Evolutionary conservation across 1,139 yeast species (phyloP).

Genomic region (Saccharomyces hybrid): DNA sequence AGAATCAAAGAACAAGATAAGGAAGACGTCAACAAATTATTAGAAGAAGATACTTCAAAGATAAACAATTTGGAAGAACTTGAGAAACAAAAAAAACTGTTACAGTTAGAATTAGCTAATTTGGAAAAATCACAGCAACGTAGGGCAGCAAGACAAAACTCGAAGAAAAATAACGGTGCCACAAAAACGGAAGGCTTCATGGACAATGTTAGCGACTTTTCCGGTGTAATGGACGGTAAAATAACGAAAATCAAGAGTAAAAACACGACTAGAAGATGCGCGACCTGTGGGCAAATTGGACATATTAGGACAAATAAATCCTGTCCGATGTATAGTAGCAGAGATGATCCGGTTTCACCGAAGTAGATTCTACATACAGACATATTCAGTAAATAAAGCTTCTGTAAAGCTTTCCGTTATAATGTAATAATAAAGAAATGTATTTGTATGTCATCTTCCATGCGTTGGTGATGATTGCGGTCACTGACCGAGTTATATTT

Average conservation of each 20-base stretch:
- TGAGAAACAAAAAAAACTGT: constrained; percentile 67
- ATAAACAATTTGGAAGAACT: constrained; percentile 84
- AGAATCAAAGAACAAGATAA: constrained; percentile 71
- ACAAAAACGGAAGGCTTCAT: constrained; percentile 12
- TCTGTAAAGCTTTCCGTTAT: not conserved
- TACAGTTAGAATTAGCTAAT: constrained; percentile 80
- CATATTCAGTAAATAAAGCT: not conserved
- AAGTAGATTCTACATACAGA: not conserved
- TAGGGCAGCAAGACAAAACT: constrained; percentile 52
- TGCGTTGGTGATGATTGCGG: too few relatives aligned
- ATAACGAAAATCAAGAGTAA: constrained; percentile 30
- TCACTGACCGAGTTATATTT: too few relatives aligned
- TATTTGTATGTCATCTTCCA: not conserved
- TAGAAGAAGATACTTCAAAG: constrained; percentile 50
- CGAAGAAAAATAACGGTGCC: constrained; percentile 37
- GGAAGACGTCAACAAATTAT: constrained; percentile 35
- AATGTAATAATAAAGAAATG: not conserved
- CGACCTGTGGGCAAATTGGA: constrained; percentile 92
- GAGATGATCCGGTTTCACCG: constrained; percentile 7
- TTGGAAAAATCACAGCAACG: constrained; percentile 69
- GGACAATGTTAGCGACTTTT: constrained; percentile 29
- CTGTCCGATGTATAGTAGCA: constrained; percentile 72
- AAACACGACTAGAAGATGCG: constrained; percentile 78
- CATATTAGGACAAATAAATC: constrained; percentile 83
- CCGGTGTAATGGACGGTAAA: not conserved